Percentiles rank a stretch among this genome's conserved stretches.
These are phyloP conservation scores for Pilobolus umbonatus DNA, from an alignment of 192 early-diverging fungal genomes.

Conservation along the genomic window DNA sequence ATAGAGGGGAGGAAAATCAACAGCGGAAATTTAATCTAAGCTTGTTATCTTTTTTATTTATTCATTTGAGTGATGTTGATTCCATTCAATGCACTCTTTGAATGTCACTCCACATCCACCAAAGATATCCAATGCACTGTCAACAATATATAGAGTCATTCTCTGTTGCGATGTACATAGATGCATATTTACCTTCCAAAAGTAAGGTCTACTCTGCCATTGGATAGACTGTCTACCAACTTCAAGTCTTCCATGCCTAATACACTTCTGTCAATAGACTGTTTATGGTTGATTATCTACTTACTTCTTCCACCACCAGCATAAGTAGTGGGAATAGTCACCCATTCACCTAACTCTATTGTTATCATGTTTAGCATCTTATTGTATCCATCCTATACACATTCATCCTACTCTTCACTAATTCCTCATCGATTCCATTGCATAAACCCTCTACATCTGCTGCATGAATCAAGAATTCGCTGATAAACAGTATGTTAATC, in stretches of 20 bases:
- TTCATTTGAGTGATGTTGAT: too few species aligned
- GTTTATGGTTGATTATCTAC: slow-evolving; percentile 8
- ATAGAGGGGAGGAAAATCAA: too few species aligned
- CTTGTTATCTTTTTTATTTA: too few species aligned
- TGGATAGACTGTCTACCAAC: slow-evolving; percentile 73
- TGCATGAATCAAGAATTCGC: slow-evolving; percentile 95
- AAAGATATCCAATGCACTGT: slow-evolving; percentile 94
- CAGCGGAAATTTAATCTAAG: too few species aligned
- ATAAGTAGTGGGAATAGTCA: slow-evolving; percentile 87
- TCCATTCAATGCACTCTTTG: slow-evolving; percentile 75
- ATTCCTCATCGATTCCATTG: slow-evolving; percentile 83
- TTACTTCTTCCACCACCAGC: slow-evolving; percentile 82
- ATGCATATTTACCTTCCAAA: slow-evolving; percentile 67
- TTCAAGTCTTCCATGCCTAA: slow-evolving; percentile 61
- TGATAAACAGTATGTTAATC: slow-evolving; percentile 17
- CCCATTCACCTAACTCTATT: slow-evolving; percentile 87
- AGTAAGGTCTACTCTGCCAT: slow-evolving; percentile 87
- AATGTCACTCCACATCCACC: slow-evolving; percentile 83
- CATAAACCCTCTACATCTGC: slow-evolving; percentile 98
- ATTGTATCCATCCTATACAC: too few species aligned
- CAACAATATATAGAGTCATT: background rate
- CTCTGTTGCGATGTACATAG: background rate
- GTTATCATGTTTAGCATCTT: too few species aligned
- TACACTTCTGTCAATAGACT: background rate
- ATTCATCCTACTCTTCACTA: slow-evolving; percentile 80